These are phyloP conservation scores for Curvularia sp. DNA, from an alignment of 2,329 filamentous ascomycete species.

Conservation along the genomic window DNA sequence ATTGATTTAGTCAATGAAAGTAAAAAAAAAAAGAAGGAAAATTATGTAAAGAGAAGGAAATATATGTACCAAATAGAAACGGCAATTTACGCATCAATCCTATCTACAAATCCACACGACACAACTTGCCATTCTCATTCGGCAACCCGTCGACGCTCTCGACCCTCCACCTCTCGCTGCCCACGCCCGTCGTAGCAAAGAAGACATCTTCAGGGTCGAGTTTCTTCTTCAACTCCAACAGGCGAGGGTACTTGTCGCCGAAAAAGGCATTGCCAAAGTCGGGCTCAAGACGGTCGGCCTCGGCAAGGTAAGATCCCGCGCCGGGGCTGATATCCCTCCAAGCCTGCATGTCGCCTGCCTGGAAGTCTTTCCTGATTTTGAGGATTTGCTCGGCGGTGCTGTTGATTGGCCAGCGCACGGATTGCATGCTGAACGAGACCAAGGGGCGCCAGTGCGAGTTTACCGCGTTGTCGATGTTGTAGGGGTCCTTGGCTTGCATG, in stretches of 20 bases:
- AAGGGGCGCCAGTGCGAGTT: slow-evolving; percentile 41
- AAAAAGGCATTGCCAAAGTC: slow-evolving; percentile 45
- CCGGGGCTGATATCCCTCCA: slow-evolving; percentile 46
- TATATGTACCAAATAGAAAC: not conserved
- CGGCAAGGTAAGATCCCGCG: slow-evolving; percentile 41
- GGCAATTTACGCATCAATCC: not conserved
- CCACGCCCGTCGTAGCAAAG: slow-evolving; percentile 44
- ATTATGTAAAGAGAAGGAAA: not conserved
- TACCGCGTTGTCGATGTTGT: slow-evolving; percentile 42
- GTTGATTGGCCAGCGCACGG: slow-evolving; percentile 45
- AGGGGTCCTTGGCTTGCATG: slow-evolving; percentile 43
- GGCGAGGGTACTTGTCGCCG: slow-evolving; percentile 41
- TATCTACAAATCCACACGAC: slow-evolving; percentile 28
- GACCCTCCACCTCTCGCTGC: slow-evolving; percentile 47
- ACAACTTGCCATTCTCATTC: slow-evolving; percentile 49
- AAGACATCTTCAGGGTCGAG: slow-evolving; percentile 49
- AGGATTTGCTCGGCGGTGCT: slow-evolving; percentile 37
- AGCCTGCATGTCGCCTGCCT: slow-evolving; percentile 38
- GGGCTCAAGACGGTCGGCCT: slow-evolving; percentile 44
- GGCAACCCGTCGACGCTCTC: slow-evolving; percentile 45
- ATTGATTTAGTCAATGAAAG: not conserved
- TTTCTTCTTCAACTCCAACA: slow-evolving; percentile 42
- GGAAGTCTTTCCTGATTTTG: slow-evolving; percentile 38
- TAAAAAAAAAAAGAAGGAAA: not conserved
- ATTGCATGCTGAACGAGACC: slow-evolving; percentile 40